Evolutionary conservation across 2,329 filamentous ascomycete genomes (phyloP), one percentile per base, ranked within the genome.

Genomic region (Fusarium sp.): DNA sequence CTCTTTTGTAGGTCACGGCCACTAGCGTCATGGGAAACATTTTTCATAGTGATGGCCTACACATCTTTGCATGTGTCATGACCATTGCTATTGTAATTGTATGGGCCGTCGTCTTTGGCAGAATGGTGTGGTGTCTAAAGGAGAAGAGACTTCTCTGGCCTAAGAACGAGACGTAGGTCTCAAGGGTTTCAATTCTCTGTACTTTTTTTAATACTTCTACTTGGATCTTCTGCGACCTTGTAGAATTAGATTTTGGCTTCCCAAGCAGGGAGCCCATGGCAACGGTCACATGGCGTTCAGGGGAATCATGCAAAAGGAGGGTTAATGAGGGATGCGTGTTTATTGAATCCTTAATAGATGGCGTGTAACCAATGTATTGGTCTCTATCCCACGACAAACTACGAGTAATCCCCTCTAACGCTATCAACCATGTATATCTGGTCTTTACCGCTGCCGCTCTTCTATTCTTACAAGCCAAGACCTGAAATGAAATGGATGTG

Each of bases 71-170:
- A 1, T 92, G 90, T 64, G 90, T 89, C 15, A 89, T 95, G 86
- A 89, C 92, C 0, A 85, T 87, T n/a, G 81, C 89, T 9, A 82
- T 97, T 14, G 84, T 96, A 11, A 57, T 91, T 12, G 88, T 91
- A 38, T 97, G 94, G 91, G 76, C 90, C 1, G 85, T 90, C 56
- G 91, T 97, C 8, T 91, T 94, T 65, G 83, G 79, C 4, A 90
- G 90, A 83, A 95, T 96, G 92, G 78, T 95, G 38, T 84, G 89
- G 30, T 92, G 92, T n/a, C 86, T 96, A 12, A 81, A 88, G 65
- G 84, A 86, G 30, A 90, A 86, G 72, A 89, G 95, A 78, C 88
- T 97, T n/a, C 82, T 96, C 2, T 95, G 93, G 93, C 93, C 94
- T 6, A 93, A 92, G 79, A 91, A 92, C 38, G 65, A 68, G 35